Conservation (phyloP, 2,329 filamentous ascomycete species). For the Fusarium mexicanum region DNA sequence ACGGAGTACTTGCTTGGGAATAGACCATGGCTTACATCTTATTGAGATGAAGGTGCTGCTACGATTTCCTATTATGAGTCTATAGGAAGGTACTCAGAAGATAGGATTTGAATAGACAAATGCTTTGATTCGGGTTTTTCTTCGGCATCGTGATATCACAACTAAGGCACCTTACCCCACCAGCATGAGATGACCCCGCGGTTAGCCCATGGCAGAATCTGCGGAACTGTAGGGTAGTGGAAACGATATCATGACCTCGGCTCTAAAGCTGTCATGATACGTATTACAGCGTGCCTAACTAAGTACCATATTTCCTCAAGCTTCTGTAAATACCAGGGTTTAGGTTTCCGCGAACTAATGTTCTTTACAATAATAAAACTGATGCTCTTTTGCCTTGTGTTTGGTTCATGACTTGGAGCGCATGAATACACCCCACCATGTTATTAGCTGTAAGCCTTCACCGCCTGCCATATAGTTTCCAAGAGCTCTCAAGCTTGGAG, state of each 20-base stretch:
- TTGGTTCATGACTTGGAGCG: neutral
- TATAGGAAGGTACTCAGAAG: neutral
- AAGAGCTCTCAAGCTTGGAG: neutral
- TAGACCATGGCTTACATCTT: conserved; percentile 30
- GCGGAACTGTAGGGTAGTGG: conserved; percentile 5
- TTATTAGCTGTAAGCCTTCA: neutral
- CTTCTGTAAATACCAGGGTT: neutral
- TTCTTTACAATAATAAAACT: too few species aligned
- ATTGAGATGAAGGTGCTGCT: neutral
- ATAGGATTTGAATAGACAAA: neutral
- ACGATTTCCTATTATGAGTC: conserved; percentile 1
- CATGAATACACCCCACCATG: neutral
- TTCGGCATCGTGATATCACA: neutral
- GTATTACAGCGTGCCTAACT: neutral
- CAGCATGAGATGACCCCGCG: conserved; percentile 39
- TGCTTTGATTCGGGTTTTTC: neutral
- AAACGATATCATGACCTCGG: conserved; percentile 8
- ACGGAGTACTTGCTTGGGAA: conserved; percentile 28
- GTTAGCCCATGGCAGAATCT: conserved; percentile 43
- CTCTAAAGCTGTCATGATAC: conserved; percentile 7
- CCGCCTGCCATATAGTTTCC: conserved; percentile 8
- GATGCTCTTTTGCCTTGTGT: neutral
- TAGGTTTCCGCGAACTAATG: neutral
- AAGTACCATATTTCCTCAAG: too few species aligned
- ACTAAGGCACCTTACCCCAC: conserved; percentile 30